Evolutionary conservation across 192 early-diverging fungal genomes (phyloP).

Genomic region (Funneliformis geosporum): DNA sequence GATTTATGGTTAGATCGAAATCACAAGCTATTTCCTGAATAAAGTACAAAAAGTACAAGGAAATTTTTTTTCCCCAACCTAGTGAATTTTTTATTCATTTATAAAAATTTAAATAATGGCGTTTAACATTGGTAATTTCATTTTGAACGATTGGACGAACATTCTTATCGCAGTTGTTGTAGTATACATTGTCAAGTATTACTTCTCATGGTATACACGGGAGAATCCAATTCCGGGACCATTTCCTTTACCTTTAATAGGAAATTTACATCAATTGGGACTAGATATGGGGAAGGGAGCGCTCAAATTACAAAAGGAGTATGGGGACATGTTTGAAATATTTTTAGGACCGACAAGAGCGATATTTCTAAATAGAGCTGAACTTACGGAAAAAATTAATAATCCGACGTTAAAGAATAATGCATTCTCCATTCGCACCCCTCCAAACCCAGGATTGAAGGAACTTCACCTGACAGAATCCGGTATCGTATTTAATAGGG

Average conservation of each 20-base stretch:
- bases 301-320: neutral
- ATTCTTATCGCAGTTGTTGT: neutral
- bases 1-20: too few species aligned
- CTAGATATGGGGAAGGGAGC: neutral
- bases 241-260: constrained; percentile 23
- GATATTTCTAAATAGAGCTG: constrained; percentile 11
- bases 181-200: neutral
- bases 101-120: too few species aligned
- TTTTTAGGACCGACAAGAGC: neutral
- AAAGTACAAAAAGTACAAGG: too few species aligned
- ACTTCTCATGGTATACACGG: neutral
- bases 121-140: too few species aligned
- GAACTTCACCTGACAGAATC: neutral
- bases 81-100: too few species aligned
- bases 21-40: too few species aligned
- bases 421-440: neutral
- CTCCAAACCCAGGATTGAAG: neutral
- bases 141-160: too few species aligned
- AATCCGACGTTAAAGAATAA: constrained; percentile 1
- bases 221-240: constrained; percentile 25
- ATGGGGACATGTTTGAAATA: constrained; percentile 22
- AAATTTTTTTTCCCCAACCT: too few species aligned
- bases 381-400: constrained; percentile 19
- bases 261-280: constrained; percentile 10
- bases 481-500: neutral